Percentiles rank a stretch among this genome's conserved stretches.
Conservation (phyloP, 371 early-diverging fungal species). For the Haplosporangium sp. region DNA sequence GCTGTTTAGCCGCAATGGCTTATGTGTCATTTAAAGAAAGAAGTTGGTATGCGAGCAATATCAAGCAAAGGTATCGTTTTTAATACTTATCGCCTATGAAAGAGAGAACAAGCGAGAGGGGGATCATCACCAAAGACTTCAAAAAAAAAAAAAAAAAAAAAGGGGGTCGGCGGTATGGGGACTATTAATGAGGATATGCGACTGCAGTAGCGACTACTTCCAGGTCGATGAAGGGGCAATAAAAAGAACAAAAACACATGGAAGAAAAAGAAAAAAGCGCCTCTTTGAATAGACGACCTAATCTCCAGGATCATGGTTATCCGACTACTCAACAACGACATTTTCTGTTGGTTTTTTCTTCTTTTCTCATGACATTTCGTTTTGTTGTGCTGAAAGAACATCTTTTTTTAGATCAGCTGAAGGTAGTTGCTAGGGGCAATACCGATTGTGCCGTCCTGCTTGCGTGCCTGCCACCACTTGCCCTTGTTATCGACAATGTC, state of each 20-base stretch:
- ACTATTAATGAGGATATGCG: not conserved
- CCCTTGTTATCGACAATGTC: slow-evolving; percentile 91
- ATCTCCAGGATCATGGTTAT: slow-evolving; percentile 8
- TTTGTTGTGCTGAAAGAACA: not conserved
- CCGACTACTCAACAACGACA: not conserved
- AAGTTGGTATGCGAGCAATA: not conserved
- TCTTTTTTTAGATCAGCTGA: slow-evolving; percentile 34
- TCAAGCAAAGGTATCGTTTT: not conserved
- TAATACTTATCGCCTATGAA: not conserved
- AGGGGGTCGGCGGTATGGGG: not conserved
- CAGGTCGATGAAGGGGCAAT: not conserved
- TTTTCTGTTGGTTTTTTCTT: not conserved
- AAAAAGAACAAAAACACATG: not conserved
- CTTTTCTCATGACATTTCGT: not conserved
- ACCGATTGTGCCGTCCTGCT: slow-evolving; percentile 83
- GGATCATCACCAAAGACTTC: too few species aligned
- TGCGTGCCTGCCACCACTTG: slow-evolving; percentile 96
- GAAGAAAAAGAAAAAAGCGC: not conserved
- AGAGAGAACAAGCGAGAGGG: not conserved
- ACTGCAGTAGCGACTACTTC: too few species aligned
- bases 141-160: too few species aligned
- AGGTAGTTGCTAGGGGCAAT: slow-evolving; percentile 94
- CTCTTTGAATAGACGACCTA: too few species aligned
- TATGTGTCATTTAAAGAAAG: slow-evolving; percentile 22
- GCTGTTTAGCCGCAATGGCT: slow-evolving; percentile 25